Evolutionary conservation across 331 rosid genomes (phyloP), one percentile per base, ranked within the genome.

Genomic region (Quercus lobata): DNA sequence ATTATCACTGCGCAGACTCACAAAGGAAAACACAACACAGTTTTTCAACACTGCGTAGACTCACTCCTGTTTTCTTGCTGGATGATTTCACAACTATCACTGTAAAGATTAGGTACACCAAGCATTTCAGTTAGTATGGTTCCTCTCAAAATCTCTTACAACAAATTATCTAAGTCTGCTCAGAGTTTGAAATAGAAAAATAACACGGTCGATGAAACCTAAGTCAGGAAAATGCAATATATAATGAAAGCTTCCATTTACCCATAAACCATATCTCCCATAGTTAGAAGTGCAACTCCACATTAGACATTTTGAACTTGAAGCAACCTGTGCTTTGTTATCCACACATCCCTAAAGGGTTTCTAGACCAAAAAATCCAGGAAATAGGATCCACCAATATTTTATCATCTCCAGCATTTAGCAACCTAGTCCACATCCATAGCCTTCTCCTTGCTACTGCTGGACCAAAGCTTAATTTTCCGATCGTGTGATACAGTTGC

Each of bases 401-500:
- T 61, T 66, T 66, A 10, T 34, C 17, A 34, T 68, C 72, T 10
- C 9, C 49, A 10, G 72, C 72, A 76, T 9, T 19, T 10, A 4
- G 72, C 72, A 76, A 55, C 78, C 79, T 81, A 88, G 81, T 91
- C 97, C 44, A 89, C 83, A 62, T 92, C 97, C 97, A 91, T 95
- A 37, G 81, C 83, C 62, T 63, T 80, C 66, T 81, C 83, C 17
- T 73, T 82, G 78, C 65, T 49, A 49, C 83, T 78, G 82, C 91
- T 82, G 52, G 96, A 87, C 98, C 97, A 92, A 21, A 92, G 86
- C 85, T 95, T 92, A 78, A 95, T 95, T 61, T 96, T 92, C 75
- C 97, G 90, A 78, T 91, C 98, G 52, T 86, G 97, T 61, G 98
- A 91, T 56, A 91, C 97, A 14, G 97, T 95, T 57, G 96, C 97